A percentile compares a stretch with the other conserved stretches of the same genome.
These are phyloP conservation scores for Phialemonium atrogriseum DNA, from an alignment of 2,329 filamentous ascomycete species.

Conservation along the genomic window DNA sequence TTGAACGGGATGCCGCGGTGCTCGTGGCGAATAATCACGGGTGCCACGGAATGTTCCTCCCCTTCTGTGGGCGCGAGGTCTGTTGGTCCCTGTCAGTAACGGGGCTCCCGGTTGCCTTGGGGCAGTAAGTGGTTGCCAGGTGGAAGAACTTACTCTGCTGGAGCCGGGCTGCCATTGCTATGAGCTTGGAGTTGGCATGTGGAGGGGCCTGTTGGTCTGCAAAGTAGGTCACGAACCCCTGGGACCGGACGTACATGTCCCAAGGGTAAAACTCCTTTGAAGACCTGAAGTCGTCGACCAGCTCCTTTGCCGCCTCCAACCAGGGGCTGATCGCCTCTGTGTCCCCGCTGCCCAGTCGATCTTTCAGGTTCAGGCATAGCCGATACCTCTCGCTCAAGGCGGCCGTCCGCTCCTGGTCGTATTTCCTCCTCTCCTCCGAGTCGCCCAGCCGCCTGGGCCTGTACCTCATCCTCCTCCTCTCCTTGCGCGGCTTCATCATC, in stretches of 20 bases:
- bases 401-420: slow-evolving; percentile 29
- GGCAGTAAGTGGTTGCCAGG: not conserved
- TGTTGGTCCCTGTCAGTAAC: slow-evolving; percentile 8
- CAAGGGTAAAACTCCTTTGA: slow-evolving; percentile 58
- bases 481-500: slow-evolving; percentile 15
- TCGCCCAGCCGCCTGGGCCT: slow-evolving; percentile 37
- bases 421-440: slow-evolving; percentile 33
- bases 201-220: slow-evolving; percentile 22
- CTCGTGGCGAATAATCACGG: slow-evolving; percentile 22
- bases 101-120: not conserved
- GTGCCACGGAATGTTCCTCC: slow-evolving; percentile 16
- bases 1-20: slow-evolving; percentile 70
- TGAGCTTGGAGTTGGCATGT: slow-evolving; percentile 32
- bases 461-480: slow-evolving; percentile 23
- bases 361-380: slow-evolving; percentile 30
- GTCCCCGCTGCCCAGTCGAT: slow-evolving; percentile 32
- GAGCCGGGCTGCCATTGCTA: slow-evolving; percentile 47
- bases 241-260: slow-evolving; percentile 55
- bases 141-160: slow-evolving; percentile 45
- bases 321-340: slow-evolving; percentile 38
- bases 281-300: slow-evolving; percentile 56
- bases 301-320: slow-evolving; percentile 50
- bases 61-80: slow-evolving; percentile 25
- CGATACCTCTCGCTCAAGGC: slow-evolving; percentile 28
- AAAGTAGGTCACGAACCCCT: slow-evolving; percentile 32